Evolutionary conservation across 345 rosid genomes (phyloP).

Genomic region (Luvunga scandens): DNA sequence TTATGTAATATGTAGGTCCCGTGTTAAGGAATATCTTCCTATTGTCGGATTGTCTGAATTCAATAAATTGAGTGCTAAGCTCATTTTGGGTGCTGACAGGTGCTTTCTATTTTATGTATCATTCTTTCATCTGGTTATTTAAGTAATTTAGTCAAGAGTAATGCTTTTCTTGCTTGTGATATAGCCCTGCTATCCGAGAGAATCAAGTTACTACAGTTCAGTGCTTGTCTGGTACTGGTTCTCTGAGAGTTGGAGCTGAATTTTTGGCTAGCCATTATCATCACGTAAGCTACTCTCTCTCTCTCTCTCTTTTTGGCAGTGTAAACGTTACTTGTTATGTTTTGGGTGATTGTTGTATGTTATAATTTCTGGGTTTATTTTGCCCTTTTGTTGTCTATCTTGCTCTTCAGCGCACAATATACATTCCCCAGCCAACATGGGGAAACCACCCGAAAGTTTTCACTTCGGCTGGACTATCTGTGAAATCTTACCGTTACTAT

Average conservation of each 20-base stretch:
- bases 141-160: neutral
- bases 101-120: constrained; percentile 4
- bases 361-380: neutral
- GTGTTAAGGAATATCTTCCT: constrained; percentile 83
- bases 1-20: constrained; percentile 37
- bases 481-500: constrained; percentile 73
- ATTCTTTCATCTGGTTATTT: neutral
- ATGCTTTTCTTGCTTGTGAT: constrained; percentile 6
- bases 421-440: constrained; percentile 88
- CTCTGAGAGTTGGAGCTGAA: constrained; percentile 86
- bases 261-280: constrained; percentile 79
- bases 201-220: constrained; percentile 79
- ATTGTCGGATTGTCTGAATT: constrained; percentile 80
- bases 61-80: constrained; percentile 85
- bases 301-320: neutral
- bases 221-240: constrained; percentile 91
- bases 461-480: constrained; percentile 69
- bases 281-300: constrained; percentile 37
- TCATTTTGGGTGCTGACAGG: constrained; percentile 78
- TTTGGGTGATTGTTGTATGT: neutral
- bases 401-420: constrained; percentile 54
- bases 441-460: constrained; percentile 82
- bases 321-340: neutral
- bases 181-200: constrained; percentile 72
- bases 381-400: constrained; percentile 1